Base-by-base conservation (phyloP, 371 early-diverging fungal species). In the Mortierella sp. region DNA sequence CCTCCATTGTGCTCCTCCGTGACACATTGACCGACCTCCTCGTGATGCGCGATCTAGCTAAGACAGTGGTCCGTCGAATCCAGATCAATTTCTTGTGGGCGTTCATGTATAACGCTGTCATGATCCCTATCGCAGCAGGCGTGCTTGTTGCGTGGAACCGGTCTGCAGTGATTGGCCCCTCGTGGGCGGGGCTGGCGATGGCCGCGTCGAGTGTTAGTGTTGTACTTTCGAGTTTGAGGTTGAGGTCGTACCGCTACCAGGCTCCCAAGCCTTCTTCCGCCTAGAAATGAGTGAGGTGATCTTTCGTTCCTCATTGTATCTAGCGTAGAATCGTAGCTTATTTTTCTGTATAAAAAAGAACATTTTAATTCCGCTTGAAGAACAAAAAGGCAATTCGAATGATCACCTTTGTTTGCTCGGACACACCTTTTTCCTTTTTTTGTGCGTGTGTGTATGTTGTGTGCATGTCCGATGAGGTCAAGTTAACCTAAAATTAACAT, bases 101-200 rank as follows among this genome's bases (percentile, higher is more conserved):
- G 0, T 94, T 96, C 78, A 84, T 92, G 50, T 97, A 96, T 80
- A 97, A 97, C 72, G 76, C 88, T 1, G 76, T 95, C 38, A 94
- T 96, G 44, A 94, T 97, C 26, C 97, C 97, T 10, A 89, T 96
- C 73, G 97, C 97, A 0, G 95, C 95, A 0, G 97, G 97, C 28
- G 90, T 94, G 26, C 88, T 96, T 4, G 95, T 92, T 42, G 92
- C 94, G 0, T 73, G 81, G 78, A 84, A 71, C 60, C 83, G 81
- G 19, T 80, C 77, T 21, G 86, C 87, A 0, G 90, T 88, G 52
- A 84, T 96, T 26, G 93, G 92, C 38, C 95, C 96, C 8, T 91
- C 94, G 82, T 88, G 96, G 85, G 97, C 96, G 45, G 96, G 96
- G 1, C 70, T 95, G 76, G 95, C 96, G 16, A 97, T 97, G 97